Base-by-base conservation (phyloP, 2,329 filamentous ascomycete genomes). In the Pleoardoris graminearum region DNA sequence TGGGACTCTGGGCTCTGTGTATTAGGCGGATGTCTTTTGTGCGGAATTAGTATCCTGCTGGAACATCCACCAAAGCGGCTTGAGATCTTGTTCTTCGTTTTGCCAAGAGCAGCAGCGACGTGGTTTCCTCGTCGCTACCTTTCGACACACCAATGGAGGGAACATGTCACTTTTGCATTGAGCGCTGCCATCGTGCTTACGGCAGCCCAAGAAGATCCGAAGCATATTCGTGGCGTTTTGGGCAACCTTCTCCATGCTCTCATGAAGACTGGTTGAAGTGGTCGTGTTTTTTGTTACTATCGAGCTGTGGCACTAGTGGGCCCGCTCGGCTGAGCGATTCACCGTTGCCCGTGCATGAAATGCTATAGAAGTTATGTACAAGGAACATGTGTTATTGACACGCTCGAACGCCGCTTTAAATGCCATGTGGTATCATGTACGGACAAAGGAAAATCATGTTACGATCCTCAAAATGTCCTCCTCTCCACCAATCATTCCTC, bases 21-120 rank as follows among this genome's bases (percentile, higher is more conserved):
- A 8, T 83, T 83, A 7, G 75, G 81, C 0, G 90, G 90, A 6
- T 93, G 90, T 71, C 71, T 85, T 48, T 76, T 91, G 36, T 95
- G 90, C 67, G 91, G 91, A 2, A 91, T 88, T 86, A 92, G 89
- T 73, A 85, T 94, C 39, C 76, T 95, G 39, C 74, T 91, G 30
- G 91, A 95, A 78, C 83, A 71, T 65, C 62, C 80, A 4, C 77
- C 79, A 39, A 82, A 88, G 57, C 79, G 87, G 51, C 86, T 88
- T 65, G 90, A 95, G 66, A 82, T 95, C 67, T 84, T 87, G 7
- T 79, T 94, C 33, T 95, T 95, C 69, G 90, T 94, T 37, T 85
- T 88, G 17, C 91, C 91, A 0, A 80, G 90, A 57, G 91, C 90
- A 12, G 77, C 90, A 57, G 89, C 88, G 7, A 90, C 88, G 0